Conservation (phyloP, 768 basidiomycete genomes). For the Cystofilobasidium bisporidii region DNA sequence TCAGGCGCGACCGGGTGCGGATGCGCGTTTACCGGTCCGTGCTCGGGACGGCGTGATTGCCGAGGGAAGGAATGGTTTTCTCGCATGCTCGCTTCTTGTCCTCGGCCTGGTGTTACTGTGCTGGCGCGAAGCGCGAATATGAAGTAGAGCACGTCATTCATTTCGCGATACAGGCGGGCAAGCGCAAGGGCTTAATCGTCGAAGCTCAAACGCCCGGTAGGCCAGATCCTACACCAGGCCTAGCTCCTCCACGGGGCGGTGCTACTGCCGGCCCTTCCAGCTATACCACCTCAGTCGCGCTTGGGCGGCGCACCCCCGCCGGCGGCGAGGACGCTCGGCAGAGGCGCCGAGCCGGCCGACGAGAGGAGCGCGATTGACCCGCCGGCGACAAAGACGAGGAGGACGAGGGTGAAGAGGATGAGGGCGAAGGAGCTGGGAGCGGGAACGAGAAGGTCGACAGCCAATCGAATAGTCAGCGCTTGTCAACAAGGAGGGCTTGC, state of each 20-base stretch:
- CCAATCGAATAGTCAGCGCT: slow-evolving; percentile 6
- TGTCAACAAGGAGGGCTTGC: not conserved
- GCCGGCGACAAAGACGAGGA: slow-evolving; percentile 55
- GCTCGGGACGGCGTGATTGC: not conserved
- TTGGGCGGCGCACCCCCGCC: slow-evolving; percentile 10
- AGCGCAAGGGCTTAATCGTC: too few relatives aligned
- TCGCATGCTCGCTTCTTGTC: too few relatives aligned
- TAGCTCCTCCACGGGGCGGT: too few relatives aligned
- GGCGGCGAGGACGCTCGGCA: slow-evolving; percentile 67
- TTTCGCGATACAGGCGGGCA: too few relatives aligned
- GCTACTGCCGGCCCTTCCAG: too few relatives aligned
- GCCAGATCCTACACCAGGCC: too few relatives aligned
- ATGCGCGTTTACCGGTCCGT: slow-evolving; percentile 17
- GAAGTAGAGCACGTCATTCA: too few relatives aligned
- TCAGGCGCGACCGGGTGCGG: slow-evolving; percentile 18
- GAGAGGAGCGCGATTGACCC: slow-evolving; percentile 61
- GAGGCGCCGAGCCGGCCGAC: slow-evolving; percentile 51
- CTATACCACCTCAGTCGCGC: slow-evolving; percentile 13
- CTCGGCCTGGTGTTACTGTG: too few relatives aligned
- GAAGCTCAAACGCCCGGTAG: too few relatives aligned
- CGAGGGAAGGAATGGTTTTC: too few relatives aligned
- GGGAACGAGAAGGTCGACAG: slow-evolving; percentile 17
- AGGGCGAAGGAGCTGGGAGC: slow-evolving; percentile 63
- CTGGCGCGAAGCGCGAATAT: too few relatives aligned
- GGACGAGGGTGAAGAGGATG: slow-evolving; percentile 57